These are phyloP conservation scores for Colletotrichum tropicicola DNA, from an alignment of 2,329 filamentous ascomycete genomes.

Conservation along the genomic window DNA sequence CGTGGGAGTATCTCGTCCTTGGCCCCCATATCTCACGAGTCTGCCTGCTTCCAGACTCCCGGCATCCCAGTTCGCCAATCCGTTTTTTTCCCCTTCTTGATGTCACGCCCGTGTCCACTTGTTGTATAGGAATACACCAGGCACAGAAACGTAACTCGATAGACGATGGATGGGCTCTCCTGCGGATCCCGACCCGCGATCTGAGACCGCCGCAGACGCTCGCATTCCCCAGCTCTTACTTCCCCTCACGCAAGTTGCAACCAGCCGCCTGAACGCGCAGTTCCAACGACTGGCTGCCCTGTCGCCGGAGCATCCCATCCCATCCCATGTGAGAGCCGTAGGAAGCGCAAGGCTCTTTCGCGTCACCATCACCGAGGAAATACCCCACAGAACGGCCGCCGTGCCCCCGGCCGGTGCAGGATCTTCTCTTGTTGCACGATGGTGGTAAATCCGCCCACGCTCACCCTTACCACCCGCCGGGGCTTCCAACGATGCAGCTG, in stretches of 20 bases:
- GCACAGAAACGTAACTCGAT: background rate
- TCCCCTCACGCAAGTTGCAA: conserved; percentile 1
- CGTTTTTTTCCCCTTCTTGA: background rate
- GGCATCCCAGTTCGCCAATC: background rate
- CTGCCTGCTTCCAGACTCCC: conserved; percentile 1
- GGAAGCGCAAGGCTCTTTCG: background rate
- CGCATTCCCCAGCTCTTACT: background rate
- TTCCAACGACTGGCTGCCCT: too few relatives aligned
- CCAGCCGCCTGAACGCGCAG: too few relatives aligned
- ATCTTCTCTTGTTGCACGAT: conserved; percentile 11
- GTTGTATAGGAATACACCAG: background rate
- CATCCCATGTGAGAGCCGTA: background rate
- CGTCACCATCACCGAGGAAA: conserved; percentile 1
- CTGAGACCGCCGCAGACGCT: too few relatives aligned
- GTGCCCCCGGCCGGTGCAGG: background rate
- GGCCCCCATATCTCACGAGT: background rate
- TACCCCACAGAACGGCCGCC: background rate
- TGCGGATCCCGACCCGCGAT: too few relatives aligned
- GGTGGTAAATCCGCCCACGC: conserved; percentile 9
- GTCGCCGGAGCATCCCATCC: too few relatives aligned
- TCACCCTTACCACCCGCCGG: background rate
- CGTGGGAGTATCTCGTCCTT: background rate
- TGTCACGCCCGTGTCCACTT: background rate
- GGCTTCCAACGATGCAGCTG: background rate
- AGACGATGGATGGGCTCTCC: too few relatives aligned